Evolutionary conservation across 2,329 filamentous ascomycete species (phyloP).

Genomic region (Xylariaceae sp.): DNA sequence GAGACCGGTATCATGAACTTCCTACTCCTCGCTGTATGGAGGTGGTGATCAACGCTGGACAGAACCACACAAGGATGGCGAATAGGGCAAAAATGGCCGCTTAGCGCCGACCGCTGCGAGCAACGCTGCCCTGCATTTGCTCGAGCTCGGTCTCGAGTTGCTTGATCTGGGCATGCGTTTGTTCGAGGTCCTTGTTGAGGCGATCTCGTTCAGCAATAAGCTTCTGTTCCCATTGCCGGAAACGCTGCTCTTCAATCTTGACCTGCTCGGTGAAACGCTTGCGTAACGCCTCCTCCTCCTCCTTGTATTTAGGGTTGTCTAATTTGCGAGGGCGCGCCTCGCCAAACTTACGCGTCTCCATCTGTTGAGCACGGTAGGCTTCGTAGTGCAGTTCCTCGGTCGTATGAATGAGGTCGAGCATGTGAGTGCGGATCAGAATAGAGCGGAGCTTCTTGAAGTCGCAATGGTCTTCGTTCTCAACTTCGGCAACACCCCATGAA

Average conservation of each 20-base stretch:
- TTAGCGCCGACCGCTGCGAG: slow-evolving; percentile 92
- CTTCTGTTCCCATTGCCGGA: slow-evolving; percentile 99
- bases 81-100: slow-evolving; percentile 28
- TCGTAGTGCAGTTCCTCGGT: slow-evolving; percentile 99
- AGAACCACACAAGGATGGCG: slow-evolving; percentile 30
- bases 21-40: slow-evolving; percentile 36
- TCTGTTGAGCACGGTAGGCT: slow-evolving; percentile 97
- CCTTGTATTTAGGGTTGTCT: slow-evolving; percentile 99
- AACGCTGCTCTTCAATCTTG: slow-evolving; percentile 99
- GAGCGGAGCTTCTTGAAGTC: slow-evolving; percentile 99
- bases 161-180: slow-evolving; percentile 94
- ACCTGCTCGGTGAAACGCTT: slow-evolving; percentile 99
- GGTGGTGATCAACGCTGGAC: slow-evolving; percentile 31
- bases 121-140: slow-evolving; percentile 86
- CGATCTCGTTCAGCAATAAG: slow-evolving; percentile 98
- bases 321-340: slow-evolving; percentile 96
- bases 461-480: slow-evolving; percentile 99
- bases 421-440: slow-evolving; percentile 98
- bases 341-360: slow-evolving; percentile 99
- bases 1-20: slow-evolving; percentile 33
- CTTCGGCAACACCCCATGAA: slow-evolving; percentile 98
- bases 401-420: slow-evolving; percentile 99
- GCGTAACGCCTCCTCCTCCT: slow-evolving; percentile 96
- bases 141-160: slow-evolving; percentile 91
- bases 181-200: slow-evolving; percentile 99